These are phyloP conservation scores for Arabis alpina DNA, from an alignment of 345 rosid genomes.

Conservation along the genomic window DNA sequence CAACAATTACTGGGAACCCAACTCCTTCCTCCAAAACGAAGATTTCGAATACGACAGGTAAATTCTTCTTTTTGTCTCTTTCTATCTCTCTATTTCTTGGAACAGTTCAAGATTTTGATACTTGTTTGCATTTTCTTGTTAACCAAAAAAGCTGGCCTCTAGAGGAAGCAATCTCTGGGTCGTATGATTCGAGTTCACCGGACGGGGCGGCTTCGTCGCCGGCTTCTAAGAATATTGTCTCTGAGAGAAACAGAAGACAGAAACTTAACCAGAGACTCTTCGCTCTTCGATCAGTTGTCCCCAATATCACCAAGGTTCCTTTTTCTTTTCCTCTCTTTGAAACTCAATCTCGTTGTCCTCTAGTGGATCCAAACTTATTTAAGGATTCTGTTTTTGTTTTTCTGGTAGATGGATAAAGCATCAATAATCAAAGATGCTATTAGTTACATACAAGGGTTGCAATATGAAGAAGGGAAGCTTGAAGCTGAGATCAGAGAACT, in stretches of 20 bases:
- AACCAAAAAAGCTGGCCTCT: slow-evolving; percentile 53
- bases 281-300: slow-evolving; percentile 92
- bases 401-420: slow-evolving; percentile 91
- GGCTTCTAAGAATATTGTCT: slow-evolving; percentile 85
- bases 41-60: slow-evolving; percentile 59
- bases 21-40: slow-evolving; percentile 59
- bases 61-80: slow-evolving; percentile 8
- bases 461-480: slow-evolving; percentile 72
- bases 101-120: slow-evolving; percentile 8
- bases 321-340: not conserved
- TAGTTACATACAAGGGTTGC: slow-evolving; percentile 82
- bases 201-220: slow-evolving; percentile 81
- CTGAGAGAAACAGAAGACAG: slow-evolving; percentile 88
- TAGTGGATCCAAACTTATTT: slow-evolving; percentile 4
- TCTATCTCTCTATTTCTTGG: not conserved
- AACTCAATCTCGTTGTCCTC: not conserved
- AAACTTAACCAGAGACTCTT: slow-evolving; percentile 88
- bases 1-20: slow-evolving; percentile 67
- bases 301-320: slow-evolving; percentile 84
- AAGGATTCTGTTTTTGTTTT: not conserved
- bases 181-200: slow-evolving; percentile 93
- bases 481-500: slow-evolving; percentile 74
- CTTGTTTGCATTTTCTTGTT: not conserved
- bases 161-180: slow-evolving; percentile 61
- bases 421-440: slow-evolving; percentile 98